A percentile compares a stretch with the other conserved stretches of the same genome.
Conservation (phyloP, 106 monocot species). For the Hemerocallis citrina region DNA sequence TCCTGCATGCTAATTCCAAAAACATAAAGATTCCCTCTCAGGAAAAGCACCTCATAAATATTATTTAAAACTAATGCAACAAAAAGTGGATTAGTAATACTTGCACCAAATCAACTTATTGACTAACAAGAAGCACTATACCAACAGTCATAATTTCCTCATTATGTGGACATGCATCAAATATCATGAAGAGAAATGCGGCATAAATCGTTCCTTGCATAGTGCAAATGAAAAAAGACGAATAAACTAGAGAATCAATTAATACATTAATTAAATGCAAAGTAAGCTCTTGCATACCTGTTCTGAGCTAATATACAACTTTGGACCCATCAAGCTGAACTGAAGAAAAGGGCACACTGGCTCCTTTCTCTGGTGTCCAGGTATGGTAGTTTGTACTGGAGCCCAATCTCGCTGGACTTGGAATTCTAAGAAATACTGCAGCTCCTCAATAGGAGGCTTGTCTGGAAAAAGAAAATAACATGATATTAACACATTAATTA, state of each 20-base stretch:
- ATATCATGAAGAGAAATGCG: not conserved
- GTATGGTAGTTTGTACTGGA: conserved; percentile 34
- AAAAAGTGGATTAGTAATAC: too few relatives aligned
- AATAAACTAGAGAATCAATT: not conserved
- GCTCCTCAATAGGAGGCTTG: conserved; percentile 65
- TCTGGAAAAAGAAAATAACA: conserved; percentile 19
- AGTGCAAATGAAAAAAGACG: not conserved
- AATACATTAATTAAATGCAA: not conserved
- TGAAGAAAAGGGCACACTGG: conserved; percentile 62
- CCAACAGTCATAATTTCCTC: too few relatives aligned
- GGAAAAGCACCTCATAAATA: not conserved
- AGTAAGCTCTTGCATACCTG: conserved; percentile 30
- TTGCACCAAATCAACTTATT: too few relatives aligned
- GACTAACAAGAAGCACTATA: too few relatives aligned
- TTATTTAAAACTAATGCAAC: too few relatives aligned
- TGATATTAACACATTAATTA: too few relatives aligned
- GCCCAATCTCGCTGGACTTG: conserved; percentile 53
- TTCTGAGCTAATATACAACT: conserved; percentile 58
- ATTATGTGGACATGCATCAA: too few relatives aligned
- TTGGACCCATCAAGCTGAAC: conserved; percentile 59
- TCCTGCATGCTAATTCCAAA: not conserved
- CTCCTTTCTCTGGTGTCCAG: conserved; percentile 49
- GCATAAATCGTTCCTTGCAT: not conserved
- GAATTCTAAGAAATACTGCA: conserved; percentile 66
- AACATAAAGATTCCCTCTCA: not conserved